phyloP scores from a whole-genome alignment of 495 filamentous ascomycete species.

The Aspergillus haitiensis region DNA sequence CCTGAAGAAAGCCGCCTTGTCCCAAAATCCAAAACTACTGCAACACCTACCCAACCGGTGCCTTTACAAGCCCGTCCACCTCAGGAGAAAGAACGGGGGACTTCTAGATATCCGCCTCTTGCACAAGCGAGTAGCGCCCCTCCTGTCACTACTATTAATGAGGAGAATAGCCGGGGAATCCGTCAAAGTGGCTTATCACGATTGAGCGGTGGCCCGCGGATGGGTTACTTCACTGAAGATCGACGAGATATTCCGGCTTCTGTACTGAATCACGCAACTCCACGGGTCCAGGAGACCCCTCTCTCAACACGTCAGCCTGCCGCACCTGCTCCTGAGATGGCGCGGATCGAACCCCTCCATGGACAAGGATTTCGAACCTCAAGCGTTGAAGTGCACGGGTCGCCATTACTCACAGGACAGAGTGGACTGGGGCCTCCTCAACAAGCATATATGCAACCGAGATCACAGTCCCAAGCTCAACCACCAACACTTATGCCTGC shows the following conservation, averaged over 20 bases:
- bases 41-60: conserved; percentile 36
- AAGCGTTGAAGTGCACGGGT: conserved; percentile 28
- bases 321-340: conserved; percentile 33
- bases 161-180: conserved; percentile 36
- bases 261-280: conserved; percentile 30
- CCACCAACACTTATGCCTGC: conserved; percentile 30
- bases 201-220: conserved; percentile 37
- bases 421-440: conserved; percentile 18
- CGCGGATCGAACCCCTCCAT: conserved; percentile 41
- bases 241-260: conserved; percentile 41
- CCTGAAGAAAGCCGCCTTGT: conserved; percentile 52
- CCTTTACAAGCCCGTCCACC: conserved; percentile 33
- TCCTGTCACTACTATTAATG: conserved; percentile 26
- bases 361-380: conserved; percentile 28
- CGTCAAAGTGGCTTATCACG: conserved; percentile 34
- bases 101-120: conserved; percentile 43
- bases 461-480: conserved; percentile 30
- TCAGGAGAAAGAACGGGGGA: conserved; percentile 40
- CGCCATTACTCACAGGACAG: conserved; percentile 24
- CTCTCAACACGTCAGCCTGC: conserved; percentile 37
- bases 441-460: conserved; percentile 33
- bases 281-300: conserved; percentile 35
- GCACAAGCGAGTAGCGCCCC: conserved; percentile 46
- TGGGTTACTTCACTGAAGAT: conserved; percentile 48
- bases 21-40: conserved; percentile 44